Evolutionary conservation across 2,329 filamentous ascomycete species (phyloP).

Genomic region (Ophiostoma ulmi): DNA sequence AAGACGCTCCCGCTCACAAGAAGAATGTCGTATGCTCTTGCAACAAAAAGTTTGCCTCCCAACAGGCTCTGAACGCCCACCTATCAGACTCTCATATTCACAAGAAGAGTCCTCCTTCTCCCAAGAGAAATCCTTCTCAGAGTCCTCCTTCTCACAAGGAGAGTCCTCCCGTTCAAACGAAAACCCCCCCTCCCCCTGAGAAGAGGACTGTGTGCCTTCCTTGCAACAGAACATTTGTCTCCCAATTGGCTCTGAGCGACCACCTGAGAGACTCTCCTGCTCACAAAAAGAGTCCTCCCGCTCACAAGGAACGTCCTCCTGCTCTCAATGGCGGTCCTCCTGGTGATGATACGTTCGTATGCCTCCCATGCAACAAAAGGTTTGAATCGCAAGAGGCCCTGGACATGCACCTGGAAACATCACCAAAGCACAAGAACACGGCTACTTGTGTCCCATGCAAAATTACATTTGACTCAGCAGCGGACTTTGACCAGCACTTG

Average conservation of each 20-base stretch:
- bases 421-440: no score
- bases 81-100: background rate
- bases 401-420: background rate
- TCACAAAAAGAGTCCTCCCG: background rate
- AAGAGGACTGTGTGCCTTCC: background rate
- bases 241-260: background rate
- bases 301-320: background rate
- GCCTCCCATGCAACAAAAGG: background rate
- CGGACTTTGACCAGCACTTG: background rate
- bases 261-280: background rate
- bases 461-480: no score
- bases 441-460: no score
- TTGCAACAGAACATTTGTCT: background rate
- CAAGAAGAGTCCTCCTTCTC: background rate
- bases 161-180: no score
- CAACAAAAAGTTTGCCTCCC: background rate
- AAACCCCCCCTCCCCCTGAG: no score
- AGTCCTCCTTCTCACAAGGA: background rate
- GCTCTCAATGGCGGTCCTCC: no score
- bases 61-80: background rate
- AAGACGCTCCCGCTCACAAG: background rate
- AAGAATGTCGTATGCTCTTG: background rate
- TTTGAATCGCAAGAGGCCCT: background rate
- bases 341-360: background rate
- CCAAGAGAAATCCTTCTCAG: no score